Evolutionary conservation across 78 protist genomes (phyloP), one percentile per base, ranked within the genome.

Genomic region (Dictyostelium intermedium): DNA sequence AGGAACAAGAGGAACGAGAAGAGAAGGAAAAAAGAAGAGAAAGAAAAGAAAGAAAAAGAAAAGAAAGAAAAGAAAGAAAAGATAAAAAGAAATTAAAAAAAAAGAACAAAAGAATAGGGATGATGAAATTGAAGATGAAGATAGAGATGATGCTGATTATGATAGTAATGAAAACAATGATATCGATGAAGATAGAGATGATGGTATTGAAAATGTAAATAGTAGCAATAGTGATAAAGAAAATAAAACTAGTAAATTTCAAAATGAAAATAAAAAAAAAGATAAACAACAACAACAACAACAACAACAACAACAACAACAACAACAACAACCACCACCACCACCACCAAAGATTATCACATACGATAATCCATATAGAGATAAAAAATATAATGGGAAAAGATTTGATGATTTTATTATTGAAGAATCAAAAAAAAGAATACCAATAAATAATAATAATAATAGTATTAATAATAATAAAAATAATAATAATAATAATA

Each of bases 381-480:
- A 30, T 35, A 35, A 66, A 25, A 34, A 72, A 27, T 34, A 32
- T 34, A 16, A 34, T 32, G 79, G 45, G 5, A 72, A 72, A 72
- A 72, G 79, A 72, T 72, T 72, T 72, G 79, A 72, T 72, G 79
- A 72, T 16, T 72, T 27, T 27, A 34, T 72, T 4, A 72, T 72
- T 14, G 43, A 34, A 16, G 79, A 72, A 72, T 32, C 37, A 32
- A 72, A 72, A 34, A 34, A 32, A 72, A 30, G 25, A 72, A 72
- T 72, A 32, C 34, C 74, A 8, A 66, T 66, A 11, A 56, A 56
- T 0, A 56, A 56, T 5, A n/a, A n/a, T 2, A 61, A 25, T 25
- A 61, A 61, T 61, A 61, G 9, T 8, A n/a, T 2, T 6, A 53
- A 16, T 53, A 6, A 9, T 61, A 61, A 8, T 61, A 1, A 20